Conservation (phyloP, 2,329 filamentous ascomycete genomes). For the Alternaria arborescens region DNA sequence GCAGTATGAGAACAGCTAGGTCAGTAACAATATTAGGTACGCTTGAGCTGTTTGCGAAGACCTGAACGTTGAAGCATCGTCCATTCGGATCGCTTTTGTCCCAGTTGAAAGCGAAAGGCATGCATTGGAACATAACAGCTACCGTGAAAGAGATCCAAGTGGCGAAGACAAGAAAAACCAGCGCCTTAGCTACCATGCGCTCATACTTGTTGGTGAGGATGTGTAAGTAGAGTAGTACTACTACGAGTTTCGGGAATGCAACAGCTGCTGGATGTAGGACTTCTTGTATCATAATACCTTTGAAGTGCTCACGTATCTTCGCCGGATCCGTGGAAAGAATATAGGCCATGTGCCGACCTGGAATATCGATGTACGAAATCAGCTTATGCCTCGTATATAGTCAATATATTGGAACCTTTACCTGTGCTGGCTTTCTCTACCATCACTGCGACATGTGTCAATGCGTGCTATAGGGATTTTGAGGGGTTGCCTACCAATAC, state of each 20-base stretch:
- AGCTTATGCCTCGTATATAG: background rate
- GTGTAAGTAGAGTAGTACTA: conserved; percentile 35
- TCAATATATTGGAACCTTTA: background rate
- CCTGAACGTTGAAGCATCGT: conserved; percentile 31
- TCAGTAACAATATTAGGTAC: conserved; percentile 40
- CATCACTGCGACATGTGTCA: conserved; percentile 27
- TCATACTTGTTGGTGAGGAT: conserved; percentile 38
- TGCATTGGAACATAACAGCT: conserved; percentile 34
- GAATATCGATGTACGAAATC: background rate
- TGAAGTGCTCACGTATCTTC: conserved; percentile 29
- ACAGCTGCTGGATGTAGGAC: conserved; percentile 37
- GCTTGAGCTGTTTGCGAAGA: conserved; percentile 34
- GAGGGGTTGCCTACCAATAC: conserved; percentile 27
- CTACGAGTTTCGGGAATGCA: conserved; percentile 38
- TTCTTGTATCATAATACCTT: conserved; percentile 36
- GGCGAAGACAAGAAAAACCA: conserved; percentile 28
- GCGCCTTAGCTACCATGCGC: conserved; percentile 26
- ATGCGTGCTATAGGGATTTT: background rate
- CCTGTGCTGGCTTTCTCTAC: conserved; percentile 31
- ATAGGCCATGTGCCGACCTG: conserved; percentile 31
- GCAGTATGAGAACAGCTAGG: conserved; percentile 31
- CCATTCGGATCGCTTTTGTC: conserved; percentile 36
- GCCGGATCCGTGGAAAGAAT: conserved; percentile 23
- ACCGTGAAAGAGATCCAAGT: conserved; percentile 35
- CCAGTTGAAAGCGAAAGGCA: conserved; percentile 37